These are phyloP conservation scores for Pulveroboletus sp. DNA, from an alignment of 768 basidiomycete genomes.

Conservation along the genomic window DNA sequence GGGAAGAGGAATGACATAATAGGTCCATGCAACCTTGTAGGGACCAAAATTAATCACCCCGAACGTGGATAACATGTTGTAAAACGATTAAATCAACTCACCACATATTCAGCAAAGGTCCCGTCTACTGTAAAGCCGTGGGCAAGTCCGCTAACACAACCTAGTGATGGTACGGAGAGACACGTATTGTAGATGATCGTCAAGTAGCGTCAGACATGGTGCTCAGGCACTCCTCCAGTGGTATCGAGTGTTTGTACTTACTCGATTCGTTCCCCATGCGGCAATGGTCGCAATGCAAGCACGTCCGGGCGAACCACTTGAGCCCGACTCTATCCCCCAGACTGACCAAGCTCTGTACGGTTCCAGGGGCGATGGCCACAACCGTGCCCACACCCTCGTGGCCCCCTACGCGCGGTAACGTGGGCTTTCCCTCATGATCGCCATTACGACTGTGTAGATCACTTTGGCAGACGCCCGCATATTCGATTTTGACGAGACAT, in stretches of 20 bases:
- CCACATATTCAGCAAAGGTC: conserved; percentile 38
- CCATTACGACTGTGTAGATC: conserved; percentile 39
- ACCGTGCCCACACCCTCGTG: conserved; percentile 46
- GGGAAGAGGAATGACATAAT: conserved; percentile 44
- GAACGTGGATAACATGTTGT: neutral
- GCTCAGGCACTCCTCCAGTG: neutral
- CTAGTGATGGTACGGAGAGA: conserved; percentile 6
- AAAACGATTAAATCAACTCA: conserved; percentile 13
- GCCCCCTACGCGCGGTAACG: conserved; percentile 36
- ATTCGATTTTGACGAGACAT: conserved; percentile 39
- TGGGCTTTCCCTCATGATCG: conserved; percentile 31
- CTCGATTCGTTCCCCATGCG: conserved; percentile 32
- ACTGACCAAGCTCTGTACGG: conserved; percentile 26
- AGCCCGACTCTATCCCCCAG: conserved; percentile 41
- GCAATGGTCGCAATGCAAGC: conserved; percentile 40
- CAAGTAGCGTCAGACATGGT: neutral
- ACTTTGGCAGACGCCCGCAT: conserved; percentile 41
- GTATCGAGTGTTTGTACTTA: conserved; percentile 6
- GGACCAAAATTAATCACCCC: neutral
- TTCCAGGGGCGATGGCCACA: conserved; percentile 39
- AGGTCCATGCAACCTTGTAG: conserved; percentile 29
- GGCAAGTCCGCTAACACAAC: conserved; percentile 1
- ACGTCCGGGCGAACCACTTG: conserved; percentile 39
- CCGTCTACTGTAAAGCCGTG: conserved; percentile 42
- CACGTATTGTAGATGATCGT: too few species aligned